Percentiles rank a stretch among this genome's conserved stretches.
phyloP scores from a whole-genome alignment of 305 asterid genomes.

The Striga hermonthica region DNA sequence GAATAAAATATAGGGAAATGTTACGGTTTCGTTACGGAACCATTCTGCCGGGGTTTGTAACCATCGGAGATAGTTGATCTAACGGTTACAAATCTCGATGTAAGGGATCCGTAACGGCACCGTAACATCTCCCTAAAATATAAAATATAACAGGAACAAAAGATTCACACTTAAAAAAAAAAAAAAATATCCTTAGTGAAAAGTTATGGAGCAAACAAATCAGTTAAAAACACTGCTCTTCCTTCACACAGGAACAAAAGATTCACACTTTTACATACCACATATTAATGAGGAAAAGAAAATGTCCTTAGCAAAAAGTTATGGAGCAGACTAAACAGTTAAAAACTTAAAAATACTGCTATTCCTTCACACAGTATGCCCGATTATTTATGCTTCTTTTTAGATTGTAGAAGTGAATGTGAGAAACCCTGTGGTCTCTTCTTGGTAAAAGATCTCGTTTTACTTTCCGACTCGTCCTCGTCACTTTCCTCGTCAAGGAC shows the following conservation, averaged over 20 bases:
- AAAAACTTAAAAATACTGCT: not conserved
- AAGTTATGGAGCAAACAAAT: not conserved
- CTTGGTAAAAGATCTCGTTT: constrained; percentile 59
- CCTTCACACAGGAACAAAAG: not conserved
- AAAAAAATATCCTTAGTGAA: not conserved
- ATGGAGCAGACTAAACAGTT: not conserved
- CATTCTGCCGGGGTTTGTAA: too few relatives aligned
- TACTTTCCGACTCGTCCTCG: constrained; percentile 63
- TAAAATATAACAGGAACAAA: not conserved
- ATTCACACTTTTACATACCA: not conserved
- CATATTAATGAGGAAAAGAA: not conserved
- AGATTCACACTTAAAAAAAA: not conserved
- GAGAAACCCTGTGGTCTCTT: constrained; percentile 44
- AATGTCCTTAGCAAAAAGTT: not conserved
- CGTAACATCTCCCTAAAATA: too few relatives aligned
- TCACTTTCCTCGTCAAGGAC: constrained; percentile 47
- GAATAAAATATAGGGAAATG: too few relatives aligned
- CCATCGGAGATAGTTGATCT: too few relatives aligned
- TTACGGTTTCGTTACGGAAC: too few relatives aligned
- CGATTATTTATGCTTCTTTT: constrained; percentile 45
- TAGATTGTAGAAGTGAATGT: constrained; percentile 29
- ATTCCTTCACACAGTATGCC: not conserved
- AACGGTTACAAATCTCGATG: too few relatives aligned
- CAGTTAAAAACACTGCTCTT: not conserved
- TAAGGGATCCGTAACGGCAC: too few relatives aligned